A percentile compares a stretch with the other conserved stretches of the same genome.
Conservation (phyloP, 495 filamentous ascomycete species). For the Neurospora hispaniola region DNA sequence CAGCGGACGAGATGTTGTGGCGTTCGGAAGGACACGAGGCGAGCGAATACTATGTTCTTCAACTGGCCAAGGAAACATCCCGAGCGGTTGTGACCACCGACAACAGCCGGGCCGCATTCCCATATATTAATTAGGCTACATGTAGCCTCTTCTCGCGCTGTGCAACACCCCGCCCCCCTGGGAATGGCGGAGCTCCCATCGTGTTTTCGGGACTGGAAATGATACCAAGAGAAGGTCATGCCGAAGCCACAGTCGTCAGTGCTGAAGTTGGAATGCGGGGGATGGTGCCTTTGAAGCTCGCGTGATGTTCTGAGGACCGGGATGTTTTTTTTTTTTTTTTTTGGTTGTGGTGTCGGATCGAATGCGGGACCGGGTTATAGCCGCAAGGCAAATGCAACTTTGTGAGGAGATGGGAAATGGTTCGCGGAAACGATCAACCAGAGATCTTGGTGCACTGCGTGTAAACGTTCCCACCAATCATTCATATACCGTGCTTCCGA, state of each 20-base stretch:
- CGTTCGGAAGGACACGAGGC: background rate
- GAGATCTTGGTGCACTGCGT: background rate
- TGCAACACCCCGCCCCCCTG: background rate
- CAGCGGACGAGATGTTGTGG: background rate
- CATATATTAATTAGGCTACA: constrained; percentile 8
- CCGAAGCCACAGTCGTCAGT: background rate
- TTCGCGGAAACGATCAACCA: background rate
- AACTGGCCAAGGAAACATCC: background rate
- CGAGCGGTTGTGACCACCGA: constrained; percentile 5
- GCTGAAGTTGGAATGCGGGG: background rate
- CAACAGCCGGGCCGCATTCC: constrained; percentile 7
- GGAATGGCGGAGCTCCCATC: background rate
- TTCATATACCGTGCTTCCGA: background rate
- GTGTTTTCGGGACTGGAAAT: background rate
- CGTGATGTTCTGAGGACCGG: background rate
- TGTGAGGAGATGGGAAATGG: background rate
- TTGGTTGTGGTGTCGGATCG: background rate
- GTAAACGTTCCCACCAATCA: background rate
- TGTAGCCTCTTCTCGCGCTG: background rate
- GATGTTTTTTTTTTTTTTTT: background rate
- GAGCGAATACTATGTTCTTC: background rate
- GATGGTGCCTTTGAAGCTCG: background rate
- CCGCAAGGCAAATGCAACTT: background rate
- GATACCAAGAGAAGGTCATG: background rate
- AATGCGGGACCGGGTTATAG: background rate